Evolutionary conservation across 2,329 filamentous ascomycete species (phyloP).

Genomic region (Aspergillus sojae): DNA sequence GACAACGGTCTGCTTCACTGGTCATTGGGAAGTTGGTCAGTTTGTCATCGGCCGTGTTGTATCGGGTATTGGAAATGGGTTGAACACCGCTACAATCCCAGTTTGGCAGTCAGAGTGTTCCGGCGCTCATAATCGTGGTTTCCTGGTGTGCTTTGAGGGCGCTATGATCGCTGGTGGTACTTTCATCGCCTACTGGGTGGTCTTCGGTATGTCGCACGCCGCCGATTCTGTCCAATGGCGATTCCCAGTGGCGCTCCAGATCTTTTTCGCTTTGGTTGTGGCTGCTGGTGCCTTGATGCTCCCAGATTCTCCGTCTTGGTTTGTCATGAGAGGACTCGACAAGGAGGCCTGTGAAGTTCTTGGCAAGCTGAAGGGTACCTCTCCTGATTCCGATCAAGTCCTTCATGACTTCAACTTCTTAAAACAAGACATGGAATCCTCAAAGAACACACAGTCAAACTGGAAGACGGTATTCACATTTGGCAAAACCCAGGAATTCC

Average conservation of each 20-base stretch:
- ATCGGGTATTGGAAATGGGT: slow-evolving; percentile 42
- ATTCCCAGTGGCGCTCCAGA: slow-evolving; percentile 51
- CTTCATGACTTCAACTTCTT: slow-evolving; percentile 43
- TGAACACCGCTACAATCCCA: slow-evolving; percentile 44
- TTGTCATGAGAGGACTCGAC: slow-evolving; percentile 54
- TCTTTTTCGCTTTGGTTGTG: slow-evolving; percentile 43
- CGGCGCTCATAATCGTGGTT: slow-evolving; percentile 35
- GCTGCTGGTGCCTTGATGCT: slow-evolving; percentile 33
- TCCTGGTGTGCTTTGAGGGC: slow-evolving; percentile 38
- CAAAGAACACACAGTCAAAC: slow-evolving; percentile 33
- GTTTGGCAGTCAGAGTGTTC: slow-evolving; percentile 45
- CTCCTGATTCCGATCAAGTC: slow-evolving; percentile 24
- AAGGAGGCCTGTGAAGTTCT: slow-evolving; percentile 51
- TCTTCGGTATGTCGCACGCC: slow-evolving; percentile 38
- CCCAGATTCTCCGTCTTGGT: slow-evolving; percentile 58
- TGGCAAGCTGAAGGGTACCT: slow-evolving; percentile 35
- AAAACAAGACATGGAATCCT: slow-evolving; percentile 47
- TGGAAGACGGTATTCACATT: slow-evolving; percentile 31
- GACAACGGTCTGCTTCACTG: slow-evolving; percentile 25
- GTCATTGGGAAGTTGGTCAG: slow-evolving; percentile 38
- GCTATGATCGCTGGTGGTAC: slow-evolving; percentile 37
- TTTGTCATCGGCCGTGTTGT: slow-evolving; percentile 44
- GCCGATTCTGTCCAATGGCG: slow-evolving; percentile 42
- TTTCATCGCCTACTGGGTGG: slow-evolving; percentile 39
- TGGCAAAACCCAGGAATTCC: slow-evolving; percentile 35